These are phyloP conservation scores for Rhododendron ferrugineum DNA, from an alignment of 148 eudicot species.

Conservation along the genomic window DNA sequence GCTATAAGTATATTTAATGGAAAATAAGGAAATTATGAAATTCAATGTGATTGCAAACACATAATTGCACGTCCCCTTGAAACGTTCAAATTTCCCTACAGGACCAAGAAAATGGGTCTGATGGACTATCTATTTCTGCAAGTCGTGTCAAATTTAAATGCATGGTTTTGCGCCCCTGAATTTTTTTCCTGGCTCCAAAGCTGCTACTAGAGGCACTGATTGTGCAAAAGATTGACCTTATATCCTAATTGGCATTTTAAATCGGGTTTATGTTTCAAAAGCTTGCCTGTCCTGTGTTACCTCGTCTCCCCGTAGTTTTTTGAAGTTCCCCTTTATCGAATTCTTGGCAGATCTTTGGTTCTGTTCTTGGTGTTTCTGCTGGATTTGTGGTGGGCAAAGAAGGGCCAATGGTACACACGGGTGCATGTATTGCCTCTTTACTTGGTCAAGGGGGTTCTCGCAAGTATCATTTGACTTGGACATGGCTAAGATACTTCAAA, in stretches of 20 bases:
- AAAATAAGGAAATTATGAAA: background rate
- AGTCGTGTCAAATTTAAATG: background rate
- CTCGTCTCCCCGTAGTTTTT: background rate
- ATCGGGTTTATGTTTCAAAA: background rate
- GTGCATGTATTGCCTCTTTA: conserved; percentile 68
- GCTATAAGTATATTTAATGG: background rate
- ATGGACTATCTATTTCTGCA: background rate
- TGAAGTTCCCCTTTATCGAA: background rate
- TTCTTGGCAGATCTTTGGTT: conserved; percentile 59
- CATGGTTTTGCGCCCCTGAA: background rate
- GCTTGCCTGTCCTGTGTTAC: background rate
- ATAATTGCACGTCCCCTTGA: background rate
- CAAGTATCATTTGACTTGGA: conserved; percentile 68
- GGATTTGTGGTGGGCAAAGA: conserved; percentile 90
- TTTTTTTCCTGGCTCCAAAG: background rate
- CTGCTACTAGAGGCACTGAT: background rate
- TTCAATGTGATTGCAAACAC: background rate
- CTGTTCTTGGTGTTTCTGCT: conserved; percentile 65
- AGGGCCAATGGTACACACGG: conserved; percentile 92
- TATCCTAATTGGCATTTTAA: background rate
- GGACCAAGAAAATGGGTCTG: background rate
- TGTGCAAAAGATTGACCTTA: background rate
- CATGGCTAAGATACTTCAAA: conserved; percentile 66
- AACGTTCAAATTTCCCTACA: background rate
- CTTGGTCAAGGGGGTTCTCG: conserved; percentile 88